Percentiles rank a stretch among this genome's conserved stretches.
Conservation (phyloP, 441 rosid species). For the Aleurites moluccanus region DNA sequence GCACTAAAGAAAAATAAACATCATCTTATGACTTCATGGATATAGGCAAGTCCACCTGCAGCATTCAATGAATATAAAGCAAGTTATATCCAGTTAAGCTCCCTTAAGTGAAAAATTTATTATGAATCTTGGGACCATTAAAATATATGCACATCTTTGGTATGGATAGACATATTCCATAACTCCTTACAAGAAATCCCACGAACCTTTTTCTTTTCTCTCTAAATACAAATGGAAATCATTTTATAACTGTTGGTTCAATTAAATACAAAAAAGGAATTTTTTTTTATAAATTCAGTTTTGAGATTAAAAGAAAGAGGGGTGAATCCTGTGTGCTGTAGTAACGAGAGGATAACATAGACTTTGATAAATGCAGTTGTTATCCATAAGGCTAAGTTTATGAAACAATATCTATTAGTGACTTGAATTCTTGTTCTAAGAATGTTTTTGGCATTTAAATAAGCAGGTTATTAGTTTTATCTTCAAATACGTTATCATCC, state of each 20-base stretch:
- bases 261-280: not conserved
- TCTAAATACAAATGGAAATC: not conserved
- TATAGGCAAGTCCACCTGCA: not conserved
- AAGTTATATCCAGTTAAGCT: slow-evolving; percentile 1
- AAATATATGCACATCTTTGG: not conserved
- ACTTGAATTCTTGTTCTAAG: not conserved
- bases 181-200: not conserved
- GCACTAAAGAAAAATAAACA: slow-evolving; percentile 23
- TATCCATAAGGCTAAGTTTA: not conserved
- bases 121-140: not conserved
- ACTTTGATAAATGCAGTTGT: not conserved
- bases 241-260: not conserved
- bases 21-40: slow-evolving; percentile 10
- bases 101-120: not conserved
- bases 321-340: not conserved
- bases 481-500: not conserved
- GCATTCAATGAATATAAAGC: not conserved
- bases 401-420: not conserved
- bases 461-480: not conserved
- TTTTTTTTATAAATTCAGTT: not conserved
- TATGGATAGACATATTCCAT: not conserved
- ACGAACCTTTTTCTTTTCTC: not conserved
- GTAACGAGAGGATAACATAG: not conserved
- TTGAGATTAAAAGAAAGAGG: not conserved
- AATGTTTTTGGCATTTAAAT: not conserved